phyloP scores from a whole-genome alignment of 371 early-diverging fungal genomes.

The Mortierella sp. region DNA sequence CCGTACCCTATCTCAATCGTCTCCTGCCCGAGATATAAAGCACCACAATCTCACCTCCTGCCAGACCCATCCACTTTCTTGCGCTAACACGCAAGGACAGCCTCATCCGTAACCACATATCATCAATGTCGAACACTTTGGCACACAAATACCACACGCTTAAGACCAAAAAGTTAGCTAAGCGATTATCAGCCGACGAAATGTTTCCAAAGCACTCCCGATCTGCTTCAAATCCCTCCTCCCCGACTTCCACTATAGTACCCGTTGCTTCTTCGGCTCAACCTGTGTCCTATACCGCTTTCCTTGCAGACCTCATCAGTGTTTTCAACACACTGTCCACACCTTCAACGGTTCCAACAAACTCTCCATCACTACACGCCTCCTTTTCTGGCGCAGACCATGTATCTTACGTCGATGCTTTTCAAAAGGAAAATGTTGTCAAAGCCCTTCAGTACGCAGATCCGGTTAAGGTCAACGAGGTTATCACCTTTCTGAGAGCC shows the following conservation, averaged over 20 bases:
- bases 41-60: neutral
- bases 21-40: neutral
- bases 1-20: too few species aligned
- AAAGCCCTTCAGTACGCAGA: conserved; percentile 48
- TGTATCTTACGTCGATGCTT: conserved; percentile 20
- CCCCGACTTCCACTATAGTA: neutral
- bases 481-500: conserved; percentile 48
- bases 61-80: neutral
- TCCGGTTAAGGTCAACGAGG: conserved; percentile 39
- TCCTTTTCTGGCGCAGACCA: conserved; percentile 39
- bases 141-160: conserved; percentile 19
- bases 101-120: neutral
- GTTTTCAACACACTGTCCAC: conserved; percentile 38
- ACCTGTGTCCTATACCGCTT: conserved; percentile 21
- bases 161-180: conserved; percentile 19
- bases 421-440: conserved; percentile 40
- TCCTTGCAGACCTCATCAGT: conserved; percentile 32
- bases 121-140: conserved; percentile 19
- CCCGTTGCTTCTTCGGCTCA: neutral
- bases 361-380: conserved; percentile 23
- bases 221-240: conserved; percentile 14
- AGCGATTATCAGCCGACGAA: neutral
- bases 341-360: conserved; percentile 18
- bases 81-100: neutral
- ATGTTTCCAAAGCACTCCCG: conserved; percentile 13